phyloP scores from a whole-genome alignment of 73 alveolate species.

The Paramecium caudatum region DNA sequence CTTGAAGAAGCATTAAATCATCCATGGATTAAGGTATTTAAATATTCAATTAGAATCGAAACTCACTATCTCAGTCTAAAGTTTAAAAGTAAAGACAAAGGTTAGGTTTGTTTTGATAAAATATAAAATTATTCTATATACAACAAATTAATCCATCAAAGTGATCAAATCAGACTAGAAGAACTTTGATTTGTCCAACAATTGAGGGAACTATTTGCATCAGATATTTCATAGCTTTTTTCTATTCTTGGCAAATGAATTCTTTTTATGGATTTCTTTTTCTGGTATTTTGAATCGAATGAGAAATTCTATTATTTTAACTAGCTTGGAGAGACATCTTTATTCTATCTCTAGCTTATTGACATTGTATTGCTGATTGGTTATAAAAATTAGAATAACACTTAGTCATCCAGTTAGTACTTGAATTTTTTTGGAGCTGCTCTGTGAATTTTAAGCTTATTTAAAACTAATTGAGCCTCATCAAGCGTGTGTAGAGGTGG shows the following conservation, averaged over 20 bases:
- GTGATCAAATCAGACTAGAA: neutral
- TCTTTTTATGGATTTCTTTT: neutral
- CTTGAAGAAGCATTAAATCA: conserved; percentile 69
- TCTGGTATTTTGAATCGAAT: neutral
- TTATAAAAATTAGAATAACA: neutral
- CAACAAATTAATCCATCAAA: conserved; percentile 3
- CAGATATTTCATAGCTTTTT: neutral
- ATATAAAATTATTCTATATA: conserved; percentile 5
- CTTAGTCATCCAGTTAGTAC: neutral
- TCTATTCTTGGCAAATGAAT: neutral
- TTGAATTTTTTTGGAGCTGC: neutral
- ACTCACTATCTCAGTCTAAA: neutral
- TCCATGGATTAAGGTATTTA: conserved; percentile 71
- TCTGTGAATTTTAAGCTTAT: neutral
- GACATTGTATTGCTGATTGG: neutral
- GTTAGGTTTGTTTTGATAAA: conserved; percentile 24
- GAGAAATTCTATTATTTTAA: neutral
- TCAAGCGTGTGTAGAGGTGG: neutral
- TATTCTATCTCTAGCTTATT: neutral
- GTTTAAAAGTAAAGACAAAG: conserved; percentile 9
- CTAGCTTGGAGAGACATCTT: neutral
- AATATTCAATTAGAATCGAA: conserved; percentile 19
- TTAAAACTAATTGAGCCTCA: neutral
- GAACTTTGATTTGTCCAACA: conserved; percentile 37
- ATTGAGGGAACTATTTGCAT: conserved; percentile 20